Percentiles rank a stretch among this genome's conserved stretches.
Evolutionary conservation across 257 asterid genomes (phyloP).

Genomic region (Solanum tarijense): DNA sequence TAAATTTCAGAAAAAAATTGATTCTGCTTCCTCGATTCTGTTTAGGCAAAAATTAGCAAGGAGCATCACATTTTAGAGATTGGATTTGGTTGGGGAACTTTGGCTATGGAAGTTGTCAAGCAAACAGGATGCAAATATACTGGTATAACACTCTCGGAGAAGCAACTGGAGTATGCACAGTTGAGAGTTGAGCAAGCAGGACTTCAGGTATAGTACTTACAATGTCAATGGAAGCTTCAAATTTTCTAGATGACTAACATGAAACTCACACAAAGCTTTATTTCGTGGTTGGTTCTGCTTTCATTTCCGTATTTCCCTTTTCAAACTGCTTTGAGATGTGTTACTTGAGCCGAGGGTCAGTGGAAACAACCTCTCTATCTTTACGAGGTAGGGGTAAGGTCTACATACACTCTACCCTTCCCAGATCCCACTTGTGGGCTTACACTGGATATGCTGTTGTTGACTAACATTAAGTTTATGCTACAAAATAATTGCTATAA

Average conservation of each 20-base stretch:
- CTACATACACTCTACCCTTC: too few species aligned
- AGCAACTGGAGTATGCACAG: slow-evolving; percentile 67
- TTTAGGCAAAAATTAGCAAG: slow-evolving; percentile 45
- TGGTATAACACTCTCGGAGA: slow-evolving; percentile 72
- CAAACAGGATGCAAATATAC: slow-evolving; percentile 81
- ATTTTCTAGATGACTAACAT: background rate
- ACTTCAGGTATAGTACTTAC: slow-evolving; percentile 33
- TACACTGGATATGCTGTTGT: too few species aligned
- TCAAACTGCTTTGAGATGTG: too few species aligned
- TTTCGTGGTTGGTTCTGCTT: background rate
- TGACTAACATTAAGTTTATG: too few species aligned
- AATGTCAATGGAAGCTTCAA: background rate
- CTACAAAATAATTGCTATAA: too few species aligned
- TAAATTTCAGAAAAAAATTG: background rate
- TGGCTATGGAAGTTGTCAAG: slow-evolving; percentile 72
- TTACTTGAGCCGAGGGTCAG: too few species aligned
- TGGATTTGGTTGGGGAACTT: slow-evolving; percentile 93
- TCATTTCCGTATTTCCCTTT: too few species aligned
- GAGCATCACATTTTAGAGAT: slow-evolving; percentile 74
- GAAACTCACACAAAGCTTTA: too few species aligned
- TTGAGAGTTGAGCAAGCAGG: slow-evolving; percentile 65
- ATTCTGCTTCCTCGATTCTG: background rate
- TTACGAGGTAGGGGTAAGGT: too few species aligned
- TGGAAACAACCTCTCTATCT: too few species aligned
- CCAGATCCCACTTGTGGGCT: too few species aligned